Evolutionary conservation across 768 basidiomycete species (phyloP).

Genomic region (Panaeolus cyanescens): DNA sequence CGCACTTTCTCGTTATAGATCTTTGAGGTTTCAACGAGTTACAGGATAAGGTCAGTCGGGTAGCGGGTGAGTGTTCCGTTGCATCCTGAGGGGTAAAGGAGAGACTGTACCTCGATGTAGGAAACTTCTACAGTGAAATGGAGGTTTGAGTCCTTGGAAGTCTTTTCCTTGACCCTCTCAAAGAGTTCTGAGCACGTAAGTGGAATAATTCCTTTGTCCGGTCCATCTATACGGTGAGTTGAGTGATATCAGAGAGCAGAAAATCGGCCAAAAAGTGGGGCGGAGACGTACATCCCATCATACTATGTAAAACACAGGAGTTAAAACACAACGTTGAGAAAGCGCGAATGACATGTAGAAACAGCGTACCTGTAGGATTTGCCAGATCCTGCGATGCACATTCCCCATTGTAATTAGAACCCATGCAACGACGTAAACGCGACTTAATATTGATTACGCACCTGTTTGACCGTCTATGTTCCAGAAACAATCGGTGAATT

Average conservation of each 20-base stretch:
- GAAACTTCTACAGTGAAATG: constrained; percentile 96
- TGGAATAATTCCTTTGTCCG: constrained; percentile 97
- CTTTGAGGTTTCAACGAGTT: constrained; percentile 32
- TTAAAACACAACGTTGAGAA: neutral
- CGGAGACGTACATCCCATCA: constrained; percentile 86
- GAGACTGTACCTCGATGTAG: constrained; percentile 78
- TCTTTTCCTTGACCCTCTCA: constrained; percentile 71
- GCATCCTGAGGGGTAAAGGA: neutral
- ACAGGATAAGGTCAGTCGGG: neutral
- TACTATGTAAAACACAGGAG: constrained; percentile 48
- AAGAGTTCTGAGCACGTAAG: constrained; percentile 94
- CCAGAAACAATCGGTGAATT: constrained; percentile 9
- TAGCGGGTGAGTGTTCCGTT: neutral
- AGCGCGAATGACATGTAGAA: neutral
- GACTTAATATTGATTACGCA: constrained; percentile 36
- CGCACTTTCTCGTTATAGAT: constrained; percentile 99
- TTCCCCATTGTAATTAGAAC: neutral
- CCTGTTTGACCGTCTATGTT: constrained; percentile 79
- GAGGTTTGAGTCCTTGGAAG: constrained; percentile 62
- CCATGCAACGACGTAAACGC: neutral
- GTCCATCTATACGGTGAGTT: constrained; percentile 65
- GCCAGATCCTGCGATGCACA: constrained; percentile 66
- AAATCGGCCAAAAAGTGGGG: constrained; percentile 2
- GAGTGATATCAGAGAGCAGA: constrained; percentile 2
- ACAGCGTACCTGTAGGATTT: constrained; percentile 84